Evolutionary conservation across 1,284 basidiomycete genomes (phyloP).

Genomic region (Volvariella volvacea): DNA sequence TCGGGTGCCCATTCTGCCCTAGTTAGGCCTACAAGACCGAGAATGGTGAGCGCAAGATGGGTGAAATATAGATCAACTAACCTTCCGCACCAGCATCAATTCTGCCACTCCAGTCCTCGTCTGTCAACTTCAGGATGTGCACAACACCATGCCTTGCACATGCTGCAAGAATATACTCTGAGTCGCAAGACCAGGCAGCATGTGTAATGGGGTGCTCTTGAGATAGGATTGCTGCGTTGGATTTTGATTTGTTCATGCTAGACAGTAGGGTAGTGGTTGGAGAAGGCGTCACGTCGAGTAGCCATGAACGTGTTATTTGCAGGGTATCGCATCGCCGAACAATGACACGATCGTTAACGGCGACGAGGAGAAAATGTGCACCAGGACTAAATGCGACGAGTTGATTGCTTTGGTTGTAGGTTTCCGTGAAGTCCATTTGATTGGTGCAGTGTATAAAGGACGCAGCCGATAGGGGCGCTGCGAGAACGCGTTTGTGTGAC

Average conservation of each 20-base stretch:
- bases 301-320: slow-evolving; percentile 70
- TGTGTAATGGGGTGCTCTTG: slow-evolving; percentile 53
- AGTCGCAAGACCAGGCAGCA: slow-evolving; percentile 77
- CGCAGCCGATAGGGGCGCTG: too few relatives aligned
- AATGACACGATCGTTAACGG: slow-evolving; percentile 64
- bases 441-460: too few relatives aligned
- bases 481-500: slow-evolving; percentile 1
- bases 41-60: not conserved
- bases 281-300: slow-evolving; percentile 45
- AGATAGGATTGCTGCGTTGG: slow-evolving; percentile 10
- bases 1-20: slow-evolving; percentile 84
- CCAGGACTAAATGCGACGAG: slow-evolving; percentile 71
- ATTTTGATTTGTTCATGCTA: slow-evolving; percentile 15
- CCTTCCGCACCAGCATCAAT: slow-evolving; percentile 79
- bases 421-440: slow-evolving; percentile 73
- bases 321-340: slow-evolving; percentile 72
- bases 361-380: slow-evolving; percentile 68
- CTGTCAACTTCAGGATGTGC: slow-evolving; percentile 66
- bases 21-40: slow-evolving; percentile 42
- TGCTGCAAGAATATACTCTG: slow-evolving; percentile 73
- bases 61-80: slow-evolving; percentile 10
- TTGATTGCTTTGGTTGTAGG: slow-evolving; percentile 64
- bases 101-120: slow-evolving; percentile 66
- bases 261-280: slow-evolving; percentile 33
- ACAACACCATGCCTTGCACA: slow-evolving; percentile 60